A percentile compares a stretch with the other conserved stretches of the same genome.
phyloP scores from a whole-genome alignment of 176 grass and related monocot genomes.

The Miscanthus lutarioriparius region DNA sequence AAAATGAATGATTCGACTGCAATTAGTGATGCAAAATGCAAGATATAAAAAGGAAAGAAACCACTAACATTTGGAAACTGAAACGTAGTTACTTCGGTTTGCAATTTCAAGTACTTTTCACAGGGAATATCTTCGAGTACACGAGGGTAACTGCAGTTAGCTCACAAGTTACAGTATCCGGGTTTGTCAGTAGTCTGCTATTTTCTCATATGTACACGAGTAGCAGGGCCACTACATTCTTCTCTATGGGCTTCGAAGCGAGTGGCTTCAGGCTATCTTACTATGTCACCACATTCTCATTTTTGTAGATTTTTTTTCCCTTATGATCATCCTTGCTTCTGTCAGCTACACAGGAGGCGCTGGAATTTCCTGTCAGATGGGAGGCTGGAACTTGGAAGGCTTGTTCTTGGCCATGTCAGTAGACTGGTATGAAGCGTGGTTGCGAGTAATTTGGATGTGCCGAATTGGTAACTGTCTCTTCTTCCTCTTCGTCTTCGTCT shows the following conservation, averaged over 20 bases:
- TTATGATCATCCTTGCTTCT: not conserved
- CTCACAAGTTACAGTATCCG: constrained; percentile 21
- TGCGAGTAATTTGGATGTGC: not conserved
- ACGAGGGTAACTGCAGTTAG: not conserved
- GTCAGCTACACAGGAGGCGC: not conserved
- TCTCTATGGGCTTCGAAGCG: constrained; percentile 32
- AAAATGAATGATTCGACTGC: not conserved
- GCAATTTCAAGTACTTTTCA: constrained; percentile 14
- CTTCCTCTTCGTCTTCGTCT: not conserved
- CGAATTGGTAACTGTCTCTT: not conserved
- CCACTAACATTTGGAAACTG: not conserved
- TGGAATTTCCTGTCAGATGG: not conserved
- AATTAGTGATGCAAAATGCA: not conserved
- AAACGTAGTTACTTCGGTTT: not conserved
- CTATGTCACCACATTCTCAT: constrained; percentile 28
- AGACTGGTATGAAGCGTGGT: constrained; percentile 31
- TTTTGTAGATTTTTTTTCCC: not conserved
- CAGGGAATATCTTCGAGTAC: not conserved
- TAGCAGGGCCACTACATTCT: constrained; percentile 37
- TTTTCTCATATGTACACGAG: constrained; percentile 36
- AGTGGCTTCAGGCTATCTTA: constrained; percentile 46
- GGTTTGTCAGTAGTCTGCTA: constrained; percentile 15
- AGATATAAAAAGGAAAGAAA: not conserved
- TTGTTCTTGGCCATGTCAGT: constrained; percentile 35
- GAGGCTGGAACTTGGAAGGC: not conserved